phyloP scores from a whole-genome alignment of 1,139 yeast species.

The Nematodospora anomalae region DNA sequence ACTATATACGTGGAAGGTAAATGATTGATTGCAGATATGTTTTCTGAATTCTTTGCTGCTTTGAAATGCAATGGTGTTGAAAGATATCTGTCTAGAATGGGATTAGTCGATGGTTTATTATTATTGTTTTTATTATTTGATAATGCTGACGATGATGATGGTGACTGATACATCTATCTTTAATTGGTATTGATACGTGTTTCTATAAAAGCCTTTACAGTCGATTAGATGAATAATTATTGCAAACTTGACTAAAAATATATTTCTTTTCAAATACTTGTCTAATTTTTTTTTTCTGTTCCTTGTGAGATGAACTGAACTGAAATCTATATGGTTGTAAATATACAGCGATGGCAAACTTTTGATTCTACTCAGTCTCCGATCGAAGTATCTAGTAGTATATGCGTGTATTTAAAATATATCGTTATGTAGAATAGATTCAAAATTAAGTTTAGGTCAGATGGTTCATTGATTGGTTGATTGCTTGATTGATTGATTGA shows the following conservation, averaged over 20 bases:
- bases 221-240: slow-evolving; percentile 1
- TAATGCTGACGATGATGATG: slow-evolving; percentile 6
- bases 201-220: not conserved
- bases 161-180: slow-evolving; percentile 1
- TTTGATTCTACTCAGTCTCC: too few relatives aligned
- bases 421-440: too few relatives aligned
- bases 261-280: not conserved
- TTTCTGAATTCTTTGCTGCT: slow-evolving; percentile 47
- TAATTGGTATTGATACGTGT: not conserved
- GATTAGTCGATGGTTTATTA: slow-evolving; percentile 21
- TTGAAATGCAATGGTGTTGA: slow-evolving; percentile 60
- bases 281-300: too few relatives aligned
- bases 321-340: too few relatives aligned
- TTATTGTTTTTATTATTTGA: slow-evolving; percentile 4
- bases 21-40: slow-evolving; percentile 14
- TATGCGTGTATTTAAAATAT: too few relatives aligned
- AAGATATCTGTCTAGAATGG: slow-evolving; percentile 58
- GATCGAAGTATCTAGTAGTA: too few relatives aligned
- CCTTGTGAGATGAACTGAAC: too few relatives aligned
- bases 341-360: too few relatives aligned
- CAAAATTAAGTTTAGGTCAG: too few relatives aligned
- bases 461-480: too few relatives aligned
- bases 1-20: slow-evolving; percentile 27
- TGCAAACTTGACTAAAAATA: slow-evolving; percentile 2
- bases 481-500: too few relatives aligned